phyloP scores from a whole-genome alignment of 495 filamentous ascomycete genomes.

The Penicillium cataractarum region DNA sequence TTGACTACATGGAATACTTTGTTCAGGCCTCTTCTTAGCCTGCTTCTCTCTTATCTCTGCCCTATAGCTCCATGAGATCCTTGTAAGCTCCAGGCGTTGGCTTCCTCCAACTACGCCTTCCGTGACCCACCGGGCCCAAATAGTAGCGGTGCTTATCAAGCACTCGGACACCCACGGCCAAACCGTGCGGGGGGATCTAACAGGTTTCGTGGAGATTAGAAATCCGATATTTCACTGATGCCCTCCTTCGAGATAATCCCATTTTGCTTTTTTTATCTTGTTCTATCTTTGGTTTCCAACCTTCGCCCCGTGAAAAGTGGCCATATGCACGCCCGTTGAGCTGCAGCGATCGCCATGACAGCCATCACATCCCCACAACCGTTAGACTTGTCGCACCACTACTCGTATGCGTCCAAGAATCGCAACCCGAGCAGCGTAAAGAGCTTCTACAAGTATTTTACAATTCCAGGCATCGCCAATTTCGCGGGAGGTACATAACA shows the following conservation, averaged over 20 bases:
- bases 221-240: constrained; percentile 1
- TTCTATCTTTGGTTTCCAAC: neutral
- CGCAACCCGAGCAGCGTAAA: constrained; percentile 70
- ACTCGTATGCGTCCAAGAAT: constrained; percentile 65
- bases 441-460: constrained; percentile 81
- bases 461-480: constrained; percentile 79
- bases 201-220: constrained; percentile 11
- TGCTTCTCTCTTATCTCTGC: neutral
- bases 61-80: neutral
- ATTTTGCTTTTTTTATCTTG: neutral
- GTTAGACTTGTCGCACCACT: constrained; percentile 79
- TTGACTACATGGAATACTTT: neutral
- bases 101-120: neutral
- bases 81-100: neutral
- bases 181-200: constrained; percentile 9
- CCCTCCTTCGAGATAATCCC: neutral
- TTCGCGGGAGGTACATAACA: constrained; percentile 75
- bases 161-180: constrained; percentile 5
- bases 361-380: constrained; percentile 46
- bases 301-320: neutral
- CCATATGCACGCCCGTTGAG: constrained; percentile 29
- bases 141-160: constrained; percentile 19
- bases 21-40: neutral
- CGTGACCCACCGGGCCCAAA: neutral
- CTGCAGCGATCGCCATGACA: constrained; percentile 25